Evolutionary conservation across 2,329 filamentous ascomycete genomes (phyloP).

Genomic region (Tolypocladium sp.): DNA sequence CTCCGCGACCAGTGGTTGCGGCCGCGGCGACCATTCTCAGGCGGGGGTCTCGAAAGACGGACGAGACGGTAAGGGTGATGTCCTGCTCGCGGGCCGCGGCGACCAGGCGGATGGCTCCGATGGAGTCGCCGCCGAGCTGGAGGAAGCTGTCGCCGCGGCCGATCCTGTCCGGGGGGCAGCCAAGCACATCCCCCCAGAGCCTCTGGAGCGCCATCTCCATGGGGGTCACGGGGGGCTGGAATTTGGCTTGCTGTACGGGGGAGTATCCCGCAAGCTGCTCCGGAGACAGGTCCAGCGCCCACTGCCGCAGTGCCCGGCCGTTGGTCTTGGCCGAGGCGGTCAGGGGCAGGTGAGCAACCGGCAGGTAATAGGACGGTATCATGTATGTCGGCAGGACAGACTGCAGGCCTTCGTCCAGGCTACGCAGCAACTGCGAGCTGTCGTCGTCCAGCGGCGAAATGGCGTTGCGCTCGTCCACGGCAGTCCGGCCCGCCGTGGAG

Average conservation of each 20-base stretch:
- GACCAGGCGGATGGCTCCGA: conserved; percentile 10
- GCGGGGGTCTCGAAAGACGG: too few species aligned
- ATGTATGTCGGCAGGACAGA: conserved; percentile 1
- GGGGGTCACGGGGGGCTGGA: neutral
- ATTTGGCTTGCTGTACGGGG: neutral
- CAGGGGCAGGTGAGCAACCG: conserved; percentile 2
- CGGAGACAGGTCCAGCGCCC: neutral
- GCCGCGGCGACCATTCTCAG: too few species aligned
- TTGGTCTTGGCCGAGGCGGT: conserved; percentile 4
- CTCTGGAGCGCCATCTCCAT: conserved; percentile 6
- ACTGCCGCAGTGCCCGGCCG: neutral
- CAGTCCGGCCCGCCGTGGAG: too few species aligned
- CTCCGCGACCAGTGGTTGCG: too few species aligned
- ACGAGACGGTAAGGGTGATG: too few species aligned
- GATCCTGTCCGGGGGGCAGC: conserved; percentile 3
- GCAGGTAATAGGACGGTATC: conserved; percentile 2
- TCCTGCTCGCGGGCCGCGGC: neutral
- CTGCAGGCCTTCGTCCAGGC: too few species aligned
- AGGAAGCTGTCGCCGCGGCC: conserved; percentile 9
- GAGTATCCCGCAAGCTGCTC: neutral
- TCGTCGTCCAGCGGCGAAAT: too few species aligned
- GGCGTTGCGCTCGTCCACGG: too few species aligned
- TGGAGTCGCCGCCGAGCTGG: conserved; percentile 12
- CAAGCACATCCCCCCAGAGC: conserved; percentile 8
- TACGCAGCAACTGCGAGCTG: too few species aligned